Conservation (phyloP, 1,139 yeast genomes). For the Torulaspora pretoriensis region DNA sequence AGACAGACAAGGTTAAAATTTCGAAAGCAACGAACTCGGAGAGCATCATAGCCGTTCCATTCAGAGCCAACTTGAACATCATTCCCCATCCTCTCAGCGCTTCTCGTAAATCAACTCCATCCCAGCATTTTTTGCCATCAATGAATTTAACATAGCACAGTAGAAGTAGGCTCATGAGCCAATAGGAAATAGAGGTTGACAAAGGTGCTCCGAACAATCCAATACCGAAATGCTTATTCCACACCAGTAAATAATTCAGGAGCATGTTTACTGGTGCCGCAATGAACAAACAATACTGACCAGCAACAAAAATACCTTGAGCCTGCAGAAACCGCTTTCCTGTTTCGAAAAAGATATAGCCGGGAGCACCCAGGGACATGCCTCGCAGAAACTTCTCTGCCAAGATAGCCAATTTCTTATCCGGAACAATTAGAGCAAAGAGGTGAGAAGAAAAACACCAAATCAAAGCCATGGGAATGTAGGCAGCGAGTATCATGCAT, state of each 20-base stretch:
- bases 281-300: slow-evolving; percentile 19
- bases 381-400: slow-evolving; percentile 39
- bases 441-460: slow-evolving; percentile 43
- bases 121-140: slow-evolving; percentile 37
- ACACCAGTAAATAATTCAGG: slow-evolving; percentile 55
- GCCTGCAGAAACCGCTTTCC: slow-evolving; percentile 42
- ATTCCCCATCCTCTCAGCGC: slow-evolving; percentile 32
- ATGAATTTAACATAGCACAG: slow-evolving; percentile 26
- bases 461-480: slow-evolving; percentile 36
- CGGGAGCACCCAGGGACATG: slow-evolving; percentile 40
- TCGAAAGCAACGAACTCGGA: slow-evolving; percentile 44
- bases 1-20: slow-evolving; percentile 40
- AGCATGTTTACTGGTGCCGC: slow-evolving; percentile 59
- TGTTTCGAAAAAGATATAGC: slow-evolving; percentile 40
- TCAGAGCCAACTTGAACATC: slow-evolving; percentile 39
- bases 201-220: slow-evolving; percentile 70
- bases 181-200: slow-evolving; percentile 60
- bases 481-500: slow-evolving; percentile 39
- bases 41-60: slow-evolving; percentile 43
- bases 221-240: slow-evolving; percentile 49
- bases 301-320: slow-evolving; percentile 40
- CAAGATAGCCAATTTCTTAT: slow-evolving; percentile 33
- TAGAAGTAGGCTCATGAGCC: slow-evolving; percentile 48
- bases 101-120: slow-evolving; percentile 11
- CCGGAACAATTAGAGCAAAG: slow-evolving; percentile 37